phyloP scores from a whole-genome alignment of 768 basidiomycete genomes.

The Lactarius sanguifluus region DNA sequence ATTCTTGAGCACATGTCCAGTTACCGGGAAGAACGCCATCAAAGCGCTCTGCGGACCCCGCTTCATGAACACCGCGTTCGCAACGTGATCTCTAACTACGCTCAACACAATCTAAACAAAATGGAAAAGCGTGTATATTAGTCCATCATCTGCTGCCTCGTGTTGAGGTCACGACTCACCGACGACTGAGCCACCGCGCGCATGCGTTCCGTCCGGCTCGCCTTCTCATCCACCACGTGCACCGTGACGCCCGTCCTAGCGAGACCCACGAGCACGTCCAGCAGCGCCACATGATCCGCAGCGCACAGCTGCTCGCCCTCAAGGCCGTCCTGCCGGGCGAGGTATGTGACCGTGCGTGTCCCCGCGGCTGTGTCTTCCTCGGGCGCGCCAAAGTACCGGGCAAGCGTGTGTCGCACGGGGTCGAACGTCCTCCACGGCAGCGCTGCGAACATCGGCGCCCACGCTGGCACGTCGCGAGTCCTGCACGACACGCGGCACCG shows the following conservation, averaged over 20 bases:
- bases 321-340: conserved; percentile 57
- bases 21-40: conserved; percentile 27
- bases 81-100: conserved; percentile 22
- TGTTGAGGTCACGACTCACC: conserved; percentile 5
- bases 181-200: conserved; percentile 26
- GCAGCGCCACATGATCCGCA: conserved; percentile 59
- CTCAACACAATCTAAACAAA: conserved; percentile 23
- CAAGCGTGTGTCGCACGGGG: conserved; percentile 46
- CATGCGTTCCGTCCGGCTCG: conserved; percentile 28
- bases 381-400: conserved; percentile 42
- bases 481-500: conserved; percentile 50
- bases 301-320: conserved; percentile 48
- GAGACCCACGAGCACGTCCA: conserved; percentile 56
- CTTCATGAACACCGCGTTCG: conserved; percentile 24
- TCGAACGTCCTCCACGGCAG: conserved; percentile 40
- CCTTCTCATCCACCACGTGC: conserved; percentile 20
- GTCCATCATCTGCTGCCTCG: background rate
- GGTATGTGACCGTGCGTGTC: conserved; percentile 62
- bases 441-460: conserved; percentile 40
- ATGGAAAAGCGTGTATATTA: background rate
- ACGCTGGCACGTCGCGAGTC: conserved; percentile 31
- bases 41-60: conserved; percentile 17
- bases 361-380: conserved; percentile 23
- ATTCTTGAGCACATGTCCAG: too few relatives aligned
- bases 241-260: conserved; percentile 31